phyloP scores from a whole-genome alignment of 805 yeast species.

The Wickerhamomyces hampshirensis region DNA sequence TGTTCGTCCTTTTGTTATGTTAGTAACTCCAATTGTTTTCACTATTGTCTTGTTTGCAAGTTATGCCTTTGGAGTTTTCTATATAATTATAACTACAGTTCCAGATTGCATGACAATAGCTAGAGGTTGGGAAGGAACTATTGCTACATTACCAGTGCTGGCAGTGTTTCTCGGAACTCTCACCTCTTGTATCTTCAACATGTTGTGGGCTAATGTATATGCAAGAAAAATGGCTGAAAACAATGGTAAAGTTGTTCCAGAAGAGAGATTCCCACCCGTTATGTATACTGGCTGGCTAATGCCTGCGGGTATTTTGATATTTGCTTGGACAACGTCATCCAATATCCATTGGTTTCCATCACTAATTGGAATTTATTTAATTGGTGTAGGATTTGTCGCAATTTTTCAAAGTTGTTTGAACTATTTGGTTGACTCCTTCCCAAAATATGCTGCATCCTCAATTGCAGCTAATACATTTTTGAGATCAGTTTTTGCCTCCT shows the following conservation, averaged over 20 bases:
- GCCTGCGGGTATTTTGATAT: constrained; percentile 52
- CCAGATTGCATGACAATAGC: constrained; percentile 31
- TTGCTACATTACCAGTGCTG: constrained; percentile 31
- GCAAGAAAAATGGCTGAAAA: constrained; percentile 34
- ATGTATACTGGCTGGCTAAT: constrained; percentile 40
- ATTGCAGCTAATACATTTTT: constrained; percentile 59
- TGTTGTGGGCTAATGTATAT: constrained; percentile 26
- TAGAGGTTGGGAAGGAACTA: constrained; percentile 29
- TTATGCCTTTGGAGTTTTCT: constrained; percentile 44
- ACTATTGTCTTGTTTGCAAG: constrained; percentile 42
- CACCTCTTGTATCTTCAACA: constrained; percentile 29
- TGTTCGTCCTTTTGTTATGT: constrained; percentile 18
- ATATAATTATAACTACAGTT: constrained; percentile 39
- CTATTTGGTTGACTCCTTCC: constrained; percentile 57
- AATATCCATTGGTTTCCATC: constrained; percentile 51
- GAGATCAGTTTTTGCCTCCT: constrained; percentile 55
- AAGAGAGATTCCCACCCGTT: constrained; percentile 53
- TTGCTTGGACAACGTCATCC: constrained; percentile 56
- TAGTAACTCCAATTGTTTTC: constrained; percentile 30
- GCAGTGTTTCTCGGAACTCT: constrained; percentile 35
- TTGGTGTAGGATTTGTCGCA: constrained; percentile 49
- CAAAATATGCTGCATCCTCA: constrained; percentile 56
- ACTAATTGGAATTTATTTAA: constrained; percentile 48
- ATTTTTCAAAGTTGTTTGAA: constrained; percentile 57
- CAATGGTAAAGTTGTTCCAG: constrained; percentile 51